A percentile compares a stretch with the other conserved stretches of the same genome.
These are phyloP conservation scores for Podila verticillata DNA, from an alignment of 192 early-diverging fungal species.

Conservation along the genomic window DNA sequence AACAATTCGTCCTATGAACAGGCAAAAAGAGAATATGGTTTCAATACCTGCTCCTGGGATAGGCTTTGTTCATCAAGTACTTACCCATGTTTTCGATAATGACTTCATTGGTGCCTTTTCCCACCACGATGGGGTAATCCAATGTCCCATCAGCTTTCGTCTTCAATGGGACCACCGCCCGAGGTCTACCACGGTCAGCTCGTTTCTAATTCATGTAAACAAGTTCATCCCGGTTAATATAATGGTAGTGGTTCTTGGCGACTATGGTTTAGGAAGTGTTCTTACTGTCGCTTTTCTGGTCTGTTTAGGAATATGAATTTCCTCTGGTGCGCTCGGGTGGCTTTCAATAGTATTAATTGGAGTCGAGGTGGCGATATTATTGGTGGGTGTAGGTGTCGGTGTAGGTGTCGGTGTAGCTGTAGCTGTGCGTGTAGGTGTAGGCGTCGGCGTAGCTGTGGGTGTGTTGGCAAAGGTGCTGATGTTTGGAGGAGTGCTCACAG, in stretches of 20 bases:
- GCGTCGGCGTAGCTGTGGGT: too few species aligned
- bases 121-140: slow-evolving; percentile 66
- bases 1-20: slow-evolving; percentile 55
- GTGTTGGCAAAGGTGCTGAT: background rate
- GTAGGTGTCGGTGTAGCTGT: background rate
- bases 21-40: background rate
- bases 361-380: background rate
- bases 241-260: too few species aligned
- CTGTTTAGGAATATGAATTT: background rate
- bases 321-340: background rate
- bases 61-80: background rate
- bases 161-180: slow-evolving; percentile 62
- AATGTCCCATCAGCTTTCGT: slow-evolving; percentile 61
- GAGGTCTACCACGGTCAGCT: slow-evolving; percentile 67
- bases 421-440: background rate
- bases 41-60: too few species aligned
- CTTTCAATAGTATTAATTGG: background rate
- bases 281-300: slow-evolving; percentile 1
- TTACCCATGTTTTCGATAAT: slow-evolving; percentile 66
- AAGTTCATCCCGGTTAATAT: background rate
- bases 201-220: slow-evolving; percentile 51
- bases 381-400: background rate
- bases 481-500: background rate
- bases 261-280: too few species aligned
- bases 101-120: slow-evolving; percentile 69